phyloP scores from a whole-genome alignment of 768 basidiomycete species.

The Russula sp. region DNA sequence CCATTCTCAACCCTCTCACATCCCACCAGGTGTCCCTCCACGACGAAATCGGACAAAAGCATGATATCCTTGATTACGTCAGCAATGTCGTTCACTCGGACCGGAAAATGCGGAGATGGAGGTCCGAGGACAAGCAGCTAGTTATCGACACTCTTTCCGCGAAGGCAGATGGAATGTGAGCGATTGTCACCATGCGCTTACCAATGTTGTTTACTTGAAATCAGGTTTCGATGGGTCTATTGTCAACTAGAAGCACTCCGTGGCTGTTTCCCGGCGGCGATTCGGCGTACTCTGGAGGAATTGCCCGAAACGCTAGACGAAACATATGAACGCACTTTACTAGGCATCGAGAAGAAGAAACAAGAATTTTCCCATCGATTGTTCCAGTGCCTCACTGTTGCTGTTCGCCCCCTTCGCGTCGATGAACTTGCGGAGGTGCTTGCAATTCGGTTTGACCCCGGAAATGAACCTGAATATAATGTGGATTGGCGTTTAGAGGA shows the following conservation, averaged over 20 bases:
- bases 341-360: background rate
- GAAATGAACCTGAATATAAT: background rate
- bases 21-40: conserved; percentile 1
- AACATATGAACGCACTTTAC: background rate
- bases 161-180: conserved; percentile 14
- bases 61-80: conserved; percentile 1
- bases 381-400: no score
- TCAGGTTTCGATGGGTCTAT: conserved; percentile 9
- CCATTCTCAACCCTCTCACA: background rate
- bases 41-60: background rate
- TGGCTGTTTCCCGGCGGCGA: background rate
- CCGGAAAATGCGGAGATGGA: conserved; percentile 5
- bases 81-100: background rate
- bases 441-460: background rate
- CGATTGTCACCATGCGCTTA: no score
- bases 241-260: conserved; percentile 6
- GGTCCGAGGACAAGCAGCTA: background rate
- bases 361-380: background rate
- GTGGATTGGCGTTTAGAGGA: background rate
- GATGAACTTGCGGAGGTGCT: conserved; percentile 8
- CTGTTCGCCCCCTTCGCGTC: background rate
- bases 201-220: background rate
- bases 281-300: background rate
- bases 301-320: conserved; percentile 4
- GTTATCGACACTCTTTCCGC: background rate